Evolutionary conservation across 1,284 basidiomycete species (phyloP).

Genomic region (Ceratobasidium sp.): DNA sequence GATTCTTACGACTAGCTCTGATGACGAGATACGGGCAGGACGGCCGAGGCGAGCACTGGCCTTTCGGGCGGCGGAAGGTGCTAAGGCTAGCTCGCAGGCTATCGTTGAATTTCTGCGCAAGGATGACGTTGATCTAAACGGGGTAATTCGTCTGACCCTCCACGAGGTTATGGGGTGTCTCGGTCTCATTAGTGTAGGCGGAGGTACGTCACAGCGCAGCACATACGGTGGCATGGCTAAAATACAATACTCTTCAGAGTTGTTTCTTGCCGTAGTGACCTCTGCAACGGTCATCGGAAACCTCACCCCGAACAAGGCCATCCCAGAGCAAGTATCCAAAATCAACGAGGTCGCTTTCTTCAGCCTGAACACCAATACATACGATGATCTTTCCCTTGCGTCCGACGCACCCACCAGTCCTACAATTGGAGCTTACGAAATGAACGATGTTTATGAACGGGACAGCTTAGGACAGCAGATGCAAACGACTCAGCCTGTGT

Average conservation of each 20-base stretch:
- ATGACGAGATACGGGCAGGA: conserved; percentile 63
- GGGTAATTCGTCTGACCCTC: conserved; percentile 66
- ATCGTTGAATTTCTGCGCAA: conserved; percentile 83
- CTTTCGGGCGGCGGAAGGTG: conserved; percentile 67
- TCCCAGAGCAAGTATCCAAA: conserved; percentile 68
- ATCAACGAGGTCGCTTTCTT: conserved; percentile 82
- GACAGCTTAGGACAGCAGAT: conserved; percentile 42
- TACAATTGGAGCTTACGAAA: conserved; percentile 48
- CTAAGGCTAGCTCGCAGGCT: conserved; percentile 61
- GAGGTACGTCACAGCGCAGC: conserved; percentile 50
- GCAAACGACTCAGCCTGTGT: conserved; percentile 58
- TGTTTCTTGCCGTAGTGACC: conserved; percentile 79
- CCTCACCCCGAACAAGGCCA: conserved; percentile 65
- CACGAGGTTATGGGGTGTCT: conserved; percentile 80
- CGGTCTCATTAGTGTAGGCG: conserved; percentile 60
- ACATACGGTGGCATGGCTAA: not conserved
- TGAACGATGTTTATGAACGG: conserved; percentile 33
- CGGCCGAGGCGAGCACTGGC: conserved; percentile 67
- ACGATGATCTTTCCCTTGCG: conserved; percentile 69
- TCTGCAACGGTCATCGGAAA: conserved; percentile 80
- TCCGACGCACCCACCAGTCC: conserved; percentile 60
- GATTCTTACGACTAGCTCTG: conserved; percentile 71
- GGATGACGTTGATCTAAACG: conserved; percentile 70
- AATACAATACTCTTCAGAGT: conserved; percentile 58
- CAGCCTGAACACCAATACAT: conserved; percentile 69